Evolutionary conservation across 345 rosid species (phyloP), one percentile per base, ranked within the genome.

Genomic region (Populus simonii): DNA sequence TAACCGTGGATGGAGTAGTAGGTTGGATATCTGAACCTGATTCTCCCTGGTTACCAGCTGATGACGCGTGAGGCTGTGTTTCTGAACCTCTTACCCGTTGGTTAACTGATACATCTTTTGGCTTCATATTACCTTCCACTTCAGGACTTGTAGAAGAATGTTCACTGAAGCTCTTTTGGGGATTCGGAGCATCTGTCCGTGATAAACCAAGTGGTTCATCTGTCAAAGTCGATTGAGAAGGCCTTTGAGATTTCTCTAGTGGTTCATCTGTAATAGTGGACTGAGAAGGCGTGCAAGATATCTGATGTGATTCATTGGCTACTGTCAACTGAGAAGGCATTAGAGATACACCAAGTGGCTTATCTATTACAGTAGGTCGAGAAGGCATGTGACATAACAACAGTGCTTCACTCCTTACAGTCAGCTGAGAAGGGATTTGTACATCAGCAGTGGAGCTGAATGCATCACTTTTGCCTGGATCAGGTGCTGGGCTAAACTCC

Each of bases 361-460:
- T 45, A 17, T 41, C 43, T 8, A 68, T 68, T 20, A 29, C 49
- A 16, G 63, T 17, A 72, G 74, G 69, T 45, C 33, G 73, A 62
- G 78, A 61, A 22, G 74, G 70, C 70, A 69, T 23, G 68, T 79
- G 77, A 29, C 74, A 74, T 35, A 2, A 72, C 12, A 38, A 35
- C 22, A 71, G 68, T 25, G 66, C 71, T 45, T 71, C 73, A n/a
- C 55, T 41, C 11, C 35, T 23, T 53, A 71, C 43, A 49, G 67
- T 66, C 18, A 79, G 68, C 62, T 85, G 88, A 61, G 84, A 84
- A 7, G 78, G 77, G 55, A 41, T 81, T 47, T 47, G 92, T n/a
- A 84, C 77, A 85, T 92, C 92, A 73, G 85, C 85, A 72, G 92
- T 85, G 49, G 98, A 89, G 85, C 93, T 92, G 83, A 91, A 83